Percentiles rank a stretch among this genome's conserved stretches.
phyloP scores from a whole-genome alignment of 495 filamentous ascomycete species.

The Neurospora terricola region DNA sequence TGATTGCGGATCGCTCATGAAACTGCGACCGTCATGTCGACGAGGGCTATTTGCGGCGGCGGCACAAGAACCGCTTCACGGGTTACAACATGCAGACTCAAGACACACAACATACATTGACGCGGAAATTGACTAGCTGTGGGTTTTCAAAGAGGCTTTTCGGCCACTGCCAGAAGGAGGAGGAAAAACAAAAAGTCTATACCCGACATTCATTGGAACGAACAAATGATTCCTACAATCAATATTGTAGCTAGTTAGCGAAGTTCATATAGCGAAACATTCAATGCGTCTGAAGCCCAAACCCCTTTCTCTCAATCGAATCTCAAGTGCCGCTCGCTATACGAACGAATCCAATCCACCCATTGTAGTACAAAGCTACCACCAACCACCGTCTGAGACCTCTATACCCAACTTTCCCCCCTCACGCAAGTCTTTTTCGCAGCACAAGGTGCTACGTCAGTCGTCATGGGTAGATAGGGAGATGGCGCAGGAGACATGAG shows the following conservation, averaged over 20 bases:
- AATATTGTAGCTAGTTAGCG: not conserved
- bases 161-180: not conserved
- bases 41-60: not conserved
- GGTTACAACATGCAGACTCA: not conserved
- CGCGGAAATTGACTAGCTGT: not conserved
- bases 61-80: not conserved
- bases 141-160: not conserved
- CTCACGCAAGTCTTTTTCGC: not conserved
- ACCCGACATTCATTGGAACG: not conserved
- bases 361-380: not conserved
- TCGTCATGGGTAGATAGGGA: not conserved
- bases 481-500: not conserved
- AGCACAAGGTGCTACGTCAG: not conserved
- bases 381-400: not conserved
- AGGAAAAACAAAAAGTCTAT: not conserved
- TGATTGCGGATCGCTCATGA: slow-evolving; percentile 1
- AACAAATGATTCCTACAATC: not conserved
- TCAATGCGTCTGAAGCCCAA: not conserved
- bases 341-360: not conserved
- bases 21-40: slow-evolving; percentile 1
- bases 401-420: not conserved
- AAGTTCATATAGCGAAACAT: not conserved
- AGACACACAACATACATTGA: not conserved
- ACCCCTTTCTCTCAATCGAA: not conserved
- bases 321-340: not conserved